These are phyloP conservation scores for Penicillium samsonianum DNA, from an alignment of 495 filamentous ascomycete species.

Conservation along the genomic window DNA sequence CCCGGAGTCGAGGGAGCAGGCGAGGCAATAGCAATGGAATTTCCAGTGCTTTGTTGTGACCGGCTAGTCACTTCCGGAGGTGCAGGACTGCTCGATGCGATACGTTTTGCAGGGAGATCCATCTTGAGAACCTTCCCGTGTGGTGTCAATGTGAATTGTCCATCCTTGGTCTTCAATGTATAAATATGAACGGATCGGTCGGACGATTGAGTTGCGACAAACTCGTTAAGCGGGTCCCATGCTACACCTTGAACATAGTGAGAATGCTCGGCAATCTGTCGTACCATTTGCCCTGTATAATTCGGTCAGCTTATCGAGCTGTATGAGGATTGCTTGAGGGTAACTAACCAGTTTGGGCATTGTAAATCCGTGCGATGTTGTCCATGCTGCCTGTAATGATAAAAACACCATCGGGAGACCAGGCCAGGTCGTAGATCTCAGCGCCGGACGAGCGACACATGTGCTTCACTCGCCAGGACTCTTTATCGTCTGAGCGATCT, in stretches of 20 bases:
- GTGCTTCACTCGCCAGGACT: conserved; percentile 94
- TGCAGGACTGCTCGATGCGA: conserved; percentile 90
- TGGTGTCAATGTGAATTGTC: conserved; percentile 84
- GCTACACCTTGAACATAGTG: conserved; percentile 99
- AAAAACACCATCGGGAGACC: conserved; percentile 94
- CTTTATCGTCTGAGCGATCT: conserved; percentile 88
- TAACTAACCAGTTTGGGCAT: conserved; percentile 80
- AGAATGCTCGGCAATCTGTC: conserved; percentile 97
- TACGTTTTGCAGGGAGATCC: conserved; percentile 85
- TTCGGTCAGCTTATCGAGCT: conserved; percentile 17
- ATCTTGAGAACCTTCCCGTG: conserved; percentile 78
- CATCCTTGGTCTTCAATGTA: conserved; percentile 92
- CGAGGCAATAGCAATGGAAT: conserved; percentile 66
- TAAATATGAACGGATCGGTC: conserved; percentile 98
- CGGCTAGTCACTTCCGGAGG: conserved; percentile 72
- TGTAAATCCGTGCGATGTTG: conserved; percentile 96
- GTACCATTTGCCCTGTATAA: conserved; percentile 74
- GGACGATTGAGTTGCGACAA: conserved; percentile 95
- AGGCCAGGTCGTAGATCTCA: conserved; percentile 97
- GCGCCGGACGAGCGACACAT: conserved; percentile 92
- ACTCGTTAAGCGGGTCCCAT: conserved; percentile 98
- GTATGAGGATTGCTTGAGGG: not conserved
- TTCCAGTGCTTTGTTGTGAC: conserved; percentile 58
- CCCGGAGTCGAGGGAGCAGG: conserved; percentile 90
- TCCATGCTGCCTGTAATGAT: conserved; percentile 99